A percentile compares a stretch with the other conserved stretches of the same genome.
phyloP scores from a whole-genome alignment of 805 yeast genomes.

The Kurtzmaniella cleridarum region DNA sequence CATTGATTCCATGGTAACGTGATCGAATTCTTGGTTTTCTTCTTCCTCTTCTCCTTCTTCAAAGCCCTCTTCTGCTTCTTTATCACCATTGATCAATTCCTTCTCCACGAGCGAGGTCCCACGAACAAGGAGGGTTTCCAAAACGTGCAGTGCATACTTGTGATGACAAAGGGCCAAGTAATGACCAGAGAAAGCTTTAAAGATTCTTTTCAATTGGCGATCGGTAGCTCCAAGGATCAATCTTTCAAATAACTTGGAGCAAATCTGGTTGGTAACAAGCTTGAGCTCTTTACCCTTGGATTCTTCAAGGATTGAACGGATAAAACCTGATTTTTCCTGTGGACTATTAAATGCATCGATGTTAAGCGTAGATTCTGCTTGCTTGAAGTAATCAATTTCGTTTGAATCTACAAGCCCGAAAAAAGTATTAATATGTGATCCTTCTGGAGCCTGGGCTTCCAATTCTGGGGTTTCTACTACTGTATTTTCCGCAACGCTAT shows the following conservation, averaged over 20 bases:
- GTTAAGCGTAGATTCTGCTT: conserved; percentile 82
- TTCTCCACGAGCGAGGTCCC: conserved; percentile 70
- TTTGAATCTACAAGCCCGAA: conserved; percentile 82
- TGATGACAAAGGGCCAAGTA: conserved; percentile 75
- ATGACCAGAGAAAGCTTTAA: conserved; percentile 65
- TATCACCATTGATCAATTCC: conserved; percentile 51
- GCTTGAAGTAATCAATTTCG: conserved; percentile 88
- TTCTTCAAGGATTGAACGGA: conserved; percentile 77
- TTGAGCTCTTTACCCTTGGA: conserved; percentile 85
- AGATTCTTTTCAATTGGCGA: conserved; percentile 59
- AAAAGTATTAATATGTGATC: conserved; percentile 38
- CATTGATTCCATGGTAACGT: conserved; percentile 59
- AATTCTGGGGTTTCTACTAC: not conserved
- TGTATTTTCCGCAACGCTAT: conserved; percentile 8
- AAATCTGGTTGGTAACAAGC: conserved; percentile 87
- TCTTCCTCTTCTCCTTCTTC: conserved; percentile 26
- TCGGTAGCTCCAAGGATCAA: conserved; percentile 63
- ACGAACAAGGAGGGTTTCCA: conserved; percentile 78
- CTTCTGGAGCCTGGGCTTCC: conserved; percentile 5
- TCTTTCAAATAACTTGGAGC: conserved; percentile 89
- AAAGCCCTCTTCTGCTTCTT: conserved; percentile 21
- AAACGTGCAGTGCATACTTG: conserved; percentile 89
- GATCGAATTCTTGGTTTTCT: conserved; percentile 31
- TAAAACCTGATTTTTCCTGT: conserved; percentile 72
- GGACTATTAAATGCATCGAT: conserved; percentile 68